Evolutionary conservation across 164 flowering plant genomes (phyloP).

Genomic region (Umbilicus rupestris): DNA sequence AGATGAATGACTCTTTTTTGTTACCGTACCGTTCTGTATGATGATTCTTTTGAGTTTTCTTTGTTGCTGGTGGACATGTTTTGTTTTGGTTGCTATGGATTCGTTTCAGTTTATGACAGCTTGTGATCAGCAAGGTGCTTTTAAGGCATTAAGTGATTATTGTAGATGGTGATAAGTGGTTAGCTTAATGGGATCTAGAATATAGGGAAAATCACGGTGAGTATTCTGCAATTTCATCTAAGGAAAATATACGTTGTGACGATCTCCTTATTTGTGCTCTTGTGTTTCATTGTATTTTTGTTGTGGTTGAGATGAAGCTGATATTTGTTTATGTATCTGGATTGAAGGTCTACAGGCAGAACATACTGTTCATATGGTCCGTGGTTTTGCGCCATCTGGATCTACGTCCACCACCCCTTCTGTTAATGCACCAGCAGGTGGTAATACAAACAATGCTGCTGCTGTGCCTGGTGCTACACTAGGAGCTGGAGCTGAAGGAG

Average conservation of each 20-base stretch:
- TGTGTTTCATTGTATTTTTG: not conserved
- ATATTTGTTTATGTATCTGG: not conserved
- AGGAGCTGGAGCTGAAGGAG: conserved; percentile 21
- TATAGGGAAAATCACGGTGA: not conserved
- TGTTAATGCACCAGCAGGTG: conserved; percentile 10
- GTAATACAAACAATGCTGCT: conserved; percentile 12
- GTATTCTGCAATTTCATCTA: not conserved
- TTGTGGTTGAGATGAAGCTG: not conserved
- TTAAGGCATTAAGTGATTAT: too few relatives aligned
- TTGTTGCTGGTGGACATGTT: too few relatives aligned
- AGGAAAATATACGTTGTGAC: not conserved
- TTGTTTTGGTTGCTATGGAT: too few relatives aligned
- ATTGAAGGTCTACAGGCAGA: conserved; percentile 32
- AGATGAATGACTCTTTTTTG: too few relatives aligned
- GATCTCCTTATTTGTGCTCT: not conserved
- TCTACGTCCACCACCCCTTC: conserved; percentile 11
- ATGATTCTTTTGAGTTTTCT: too few relatives aligned
- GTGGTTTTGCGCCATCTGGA: conserved; percentile 31
- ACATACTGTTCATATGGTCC: conserved; percentile 41
- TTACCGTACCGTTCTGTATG: too few relatives aligned
- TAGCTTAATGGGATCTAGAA: not conserved
- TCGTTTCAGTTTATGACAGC: too few relatives aligned
- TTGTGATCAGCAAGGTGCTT: too few relatives aligned
- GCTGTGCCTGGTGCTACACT: conserved; percentile 14
- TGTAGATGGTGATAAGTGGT: not conserved